A percentile compares a stretch with the other conserved stretches of the same genome.
phyloP scores from a whole-genome alignment of 768 basidiomycete species.

The Neoboletus brunneissimus region DNA sequence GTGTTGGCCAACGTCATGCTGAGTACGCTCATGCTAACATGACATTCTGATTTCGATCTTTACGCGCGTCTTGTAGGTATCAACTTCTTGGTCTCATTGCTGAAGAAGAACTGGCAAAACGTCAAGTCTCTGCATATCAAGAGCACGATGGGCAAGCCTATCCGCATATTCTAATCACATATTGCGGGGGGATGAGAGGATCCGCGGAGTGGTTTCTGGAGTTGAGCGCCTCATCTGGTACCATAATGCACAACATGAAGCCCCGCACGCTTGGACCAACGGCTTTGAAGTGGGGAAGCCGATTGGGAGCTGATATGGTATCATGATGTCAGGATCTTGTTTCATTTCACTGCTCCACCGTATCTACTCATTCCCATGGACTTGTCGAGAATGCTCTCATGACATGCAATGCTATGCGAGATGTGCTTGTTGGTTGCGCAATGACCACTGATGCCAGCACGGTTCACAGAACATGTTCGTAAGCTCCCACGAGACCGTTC shows the following conservation, averaged over 20 bases:
- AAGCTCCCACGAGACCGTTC: constrained; percentile 1
- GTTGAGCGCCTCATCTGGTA: constrained; percentile 25
- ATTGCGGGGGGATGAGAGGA: constrained; percentile 2
- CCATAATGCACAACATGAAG: constrained; percentile 90
- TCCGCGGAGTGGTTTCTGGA: constrained; percentile 14
- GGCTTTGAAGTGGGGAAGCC: constrained; percentile 62
- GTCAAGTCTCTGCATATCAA: constrained; percentile 99
- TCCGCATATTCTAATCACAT: constrained; percentile 77
- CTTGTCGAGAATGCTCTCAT: constrained; percentile 14
- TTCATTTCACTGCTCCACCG: constrained; percentile 13
- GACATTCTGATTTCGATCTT: background rate
- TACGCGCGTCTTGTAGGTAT: constrained; percentile 58
- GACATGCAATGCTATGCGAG: constrained; percentile 9
- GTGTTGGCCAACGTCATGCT: constrained; percentile 98
- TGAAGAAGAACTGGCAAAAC: constrained; percentile 99
- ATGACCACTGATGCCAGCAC: constrained; percentile 11
- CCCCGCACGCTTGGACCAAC: constrained; percentile 99
- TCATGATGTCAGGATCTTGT: constrained; percentile 23
- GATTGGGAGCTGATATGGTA: constrained; percentile 87
- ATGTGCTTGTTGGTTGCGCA: constrained; percentile 1
- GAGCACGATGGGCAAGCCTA: constrained; percentile 98
- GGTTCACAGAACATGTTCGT: constrained; percentile 2
- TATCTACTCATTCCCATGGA: constrained; percentile 23
- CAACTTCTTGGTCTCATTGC: constrained; percentile 98
- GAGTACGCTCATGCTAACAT: constrained; percentile 47